These are phyloP conservation scores for Flaveria linearis DNA, from an alignment of 129 eudicot genomes.

Conservation along the genomic window DNA sequence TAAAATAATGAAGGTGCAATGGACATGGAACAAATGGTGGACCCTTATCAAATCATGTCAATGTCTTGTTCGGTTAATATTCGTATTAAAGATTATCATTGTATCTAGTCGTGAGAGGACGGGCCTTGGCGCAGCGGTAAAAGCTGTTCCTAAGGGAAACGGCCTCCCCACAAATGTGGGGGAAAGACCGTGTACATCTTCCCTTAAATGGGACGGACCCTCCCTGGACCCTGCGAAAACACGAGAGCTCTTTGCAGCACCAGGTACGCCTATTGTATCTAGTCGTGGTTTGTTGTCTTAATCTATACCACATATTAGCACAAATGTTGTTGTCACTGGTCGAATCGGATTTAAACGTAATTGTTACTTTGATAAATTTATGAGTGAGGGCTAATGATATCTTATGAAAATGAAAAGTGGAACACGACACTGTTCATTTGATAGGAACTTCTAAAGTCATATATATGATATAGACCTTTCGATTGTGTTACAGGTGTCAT, in stretches of 20 bases:
- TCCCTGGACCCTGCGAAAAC: no score
- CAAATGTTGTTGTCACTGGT: constrained; percentile 15
- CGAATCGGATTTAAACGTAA: background rate
- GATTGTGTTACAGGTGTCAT: background rate
- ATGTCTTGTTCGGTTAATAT: constrained; percentile 23
- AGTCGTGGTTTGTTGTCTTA: constrained; percentile 37
- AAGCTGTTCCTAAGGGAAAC: no score
- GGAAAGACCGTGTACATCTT: no score
- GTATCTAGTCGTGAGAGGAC: constrained; percentile 34
- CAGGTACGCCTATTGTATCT: no score
- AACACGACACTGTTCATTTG: background rate
- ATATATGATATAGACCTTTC: background rate
- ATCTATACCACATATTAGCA: constrained; percentile 29
- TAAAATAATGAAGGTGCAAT: constrained; percentile 32
- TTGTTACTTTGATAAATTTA: background rate
- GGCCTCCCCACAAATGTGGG: no score
- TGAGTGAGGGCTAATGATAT: background rate
- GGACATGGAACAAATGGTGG: constrained; percentile 34
- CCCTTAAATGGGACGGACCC: no score
- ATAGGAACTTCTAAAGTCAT: background rate
- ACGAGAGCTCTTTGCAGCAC: no score
- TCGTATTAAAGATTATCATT: constrained; percentile 27
- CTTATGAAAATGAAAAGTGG: background rate
- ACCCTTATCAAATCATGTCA: constrained; percentile 33
- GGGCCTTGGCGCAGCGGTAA: no score